phyloP scores from a whole-genome alignment of 2,329 filamentous ascomycete genomes.

The Monosporascus ibericus region DNA sequence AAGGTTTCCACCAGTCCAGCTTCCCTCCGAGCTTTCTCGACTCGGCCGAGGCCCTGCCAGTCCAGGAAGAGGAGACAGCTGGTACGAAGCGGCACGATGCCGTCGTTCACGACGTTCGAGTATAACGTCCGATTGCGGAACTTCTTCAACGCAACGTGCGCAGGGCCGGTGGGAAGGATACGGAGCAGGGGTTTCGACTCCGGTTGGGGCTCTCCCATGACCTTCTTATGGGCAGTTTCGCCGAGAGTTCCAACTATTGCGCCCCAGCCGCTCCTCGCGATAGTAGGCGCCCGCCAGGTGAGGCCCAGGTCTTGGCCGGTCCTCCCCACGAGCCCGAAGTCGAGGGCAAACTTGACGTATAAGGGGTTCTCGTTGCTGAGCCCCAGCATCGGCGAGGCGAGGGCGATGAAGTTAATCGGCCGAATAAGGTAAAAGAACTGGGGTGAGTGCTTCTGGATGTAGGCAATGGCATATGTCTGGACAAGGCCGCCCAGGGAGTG shows the following conservation, averaged over 20 bases:
- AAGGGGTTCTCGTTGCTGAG: slow-evolving; percentile 96
- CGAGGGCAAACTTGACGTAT: slow-evolving; percentile 93
- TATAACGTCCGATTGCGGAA: slow-evolving; percentile 91
- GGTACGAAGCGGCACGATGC: slow-evolving; percentile 89
- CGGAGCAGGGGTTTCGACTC: slow-evolving; percentile 83
- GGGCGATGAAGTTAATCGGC: slow-evolving; percentile 82
- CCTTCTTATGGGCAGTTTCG: slow-evolving; percentile 55
- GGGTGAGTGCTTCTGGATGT: slow-evolving; percentile 93
- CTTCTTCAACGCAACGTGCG: slow-evolving; percentile 77
- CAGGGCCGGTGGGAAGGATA: slow-evolving; percentile 85
- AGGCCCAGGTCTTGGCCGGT: slow-evolving; percentile 93
- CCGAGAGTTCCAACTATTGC: slow-evolving; percentile 79
- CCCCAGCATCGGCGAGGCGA: slow-evolving; percentile 84
- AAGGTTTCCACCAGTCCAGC: slow-evolving; percentile 90
- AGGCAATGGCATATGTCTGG: slow-evolving; percentile 91
- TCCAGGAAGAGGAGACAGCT: slow-evolving; percentile 96
- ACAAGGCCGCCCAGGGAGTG: slow-evolving; percentile 87
- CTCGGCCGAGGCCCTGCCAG: slow-evolving; percentile 87
- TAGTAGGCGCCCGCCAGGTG: slow-evolving; percentile 85
- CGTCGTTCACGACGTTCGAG: slow-evolving; percentile 96
- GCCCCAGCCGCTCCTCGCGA: slow-evolving; percentile 81
- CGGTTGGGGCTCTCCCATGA: slow-evolving; percentile 58
- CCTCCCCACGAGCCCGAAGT: slow-evolving; percentile 92
- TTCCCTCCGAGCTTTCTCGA: slow-evolving; percentile 89
- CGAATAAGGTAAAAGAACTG: slow-evolving; percentile 80